Evolutionary conservation across 78 protist species (phyloP), one percentile per base, ranked within the genome.

Genomic region (Dictyostelium firmibasis): DNA sequence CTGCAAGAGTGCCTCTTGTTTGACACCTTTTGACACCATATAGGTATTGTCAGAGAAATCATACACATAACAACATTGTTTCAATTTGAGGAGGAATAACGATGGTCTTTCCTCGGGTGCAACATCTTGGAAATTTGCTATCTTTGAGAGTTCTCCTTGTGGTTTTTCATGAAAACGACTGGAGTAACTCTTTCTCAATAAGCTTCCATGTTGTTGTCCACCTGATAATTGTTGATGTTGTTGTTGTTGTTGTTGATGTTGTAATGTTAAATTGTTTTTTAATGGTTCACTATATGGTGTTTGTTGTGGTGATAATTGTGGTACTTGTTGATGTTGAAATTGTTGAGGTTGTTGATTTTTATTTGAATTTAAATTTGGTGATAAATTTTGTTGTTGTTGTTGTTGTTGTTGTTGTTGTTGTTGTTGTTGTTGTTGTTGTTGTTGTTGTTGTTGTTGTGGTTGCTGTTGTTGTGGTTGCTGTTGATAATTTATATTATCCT

Each of bases 1-100:
- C 69, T 98, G 99, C 64, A 97, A 85, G 6, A 98, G 91, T 27
- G 96, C 96, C 9, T 94, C 92, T 18, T 97, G 87, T 85, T 98
- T 98, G 60, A 97, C 81, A 57, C 96, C 97, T 87, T 94, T 96
- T 27, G 92, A 96, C 44, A 38, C 11, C 43, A 79, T 72, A 53
- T 92, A 96, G 2, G 85, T 29, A 9, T 60, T 57, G 14, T 97
- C 98, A 0, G 96, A 27, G 74, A 97, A 98, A 93, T 98, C 99
- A 67, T 97, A 97, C 9, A 69, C 14, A 31, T 81, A 36, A 44
- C 96, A 94, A 86, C 98, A 97, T 89, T 98, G 97, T 35, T 86
- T 75, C 29, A 98, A 84, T 78, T 98, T 97, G 20, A 60, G 25
- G 25, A 91, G 36, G 33, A 98, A 98, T 5, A 98, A 92, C 4